Percentiles rank a stretch among this genome's conserved stretches.
phyloP scores from a whole-genome alignment of 139 green algal genomes.

The Chlorella sorokiniana region DNA sequence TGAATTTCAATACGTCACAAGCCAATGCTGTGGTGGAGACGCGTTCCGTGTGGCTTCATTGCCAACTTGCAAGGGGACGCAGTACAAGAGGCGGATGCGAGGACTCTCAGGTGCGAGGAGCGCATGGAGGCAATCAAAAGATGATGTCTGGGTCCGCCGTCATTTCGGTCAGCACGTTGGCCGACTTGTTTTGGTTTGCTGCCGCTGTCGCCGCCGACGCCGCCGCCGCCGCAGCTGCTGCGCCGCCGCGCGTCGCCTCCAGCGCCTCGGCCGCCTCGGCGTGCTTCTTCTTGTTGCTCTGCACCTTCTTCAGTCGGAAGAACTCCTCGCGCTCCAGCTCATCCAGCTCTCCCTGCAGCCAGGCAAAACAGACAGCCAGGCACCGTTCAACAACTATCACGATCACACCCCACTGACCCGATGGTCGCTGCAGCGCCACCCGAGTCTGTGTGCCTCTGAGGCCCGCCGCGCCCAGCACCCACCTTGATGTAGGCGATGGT shows the following conservation, averaged over 20 bases:
- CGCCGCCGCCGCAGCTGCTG: background rate
- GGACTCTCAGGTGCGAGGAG: too few species aligned
- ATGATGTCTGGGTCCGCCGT: slow-evolving; percentile 22
- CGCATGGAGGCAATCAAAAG: slow-evolving; percentile 5
- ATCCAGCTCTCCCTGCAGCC: slow-evolving; percentile 90
- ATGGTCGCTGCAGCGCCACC: background rate
- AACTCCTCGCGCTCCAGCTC: slow-evolving; percentile 99
- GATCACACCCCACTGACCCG: background rate
- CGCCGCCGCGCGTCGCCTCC: slow-evolving; percentile 57
- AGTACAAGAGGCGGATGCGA: too few species aligned
- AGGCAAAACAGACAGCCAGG: background rate
- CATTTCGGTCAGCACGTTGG: slow-evolving; percentile 4
- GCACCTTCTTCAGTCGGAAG: slow-evolving; percentile 97
- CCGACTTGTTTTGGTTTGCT: background rate
- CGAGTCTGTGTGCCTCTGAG: background rate
- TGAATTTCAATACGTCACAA: background rate
- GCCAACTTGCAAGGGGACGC: too few species aligned
- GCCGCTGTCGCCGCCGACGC: background rate
- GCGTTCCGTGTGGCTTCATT: background rate
- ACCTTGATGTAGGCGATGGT: slow-evolving; percentile 99
- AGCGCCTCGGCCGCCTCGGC: slow-evolving; percentile 51
- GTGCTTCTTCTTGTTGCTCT: slow-evolving; percentile 86
- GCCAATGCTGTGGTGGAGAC: background rate
- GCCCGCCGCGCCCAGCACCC: too few species aligned
- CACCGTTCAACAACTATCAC: background rate